phyloP scores from a whole-genome alignment of 1,284 basidiomycete genomes.

The Erythrobasidium hasegawianum region DNA sequence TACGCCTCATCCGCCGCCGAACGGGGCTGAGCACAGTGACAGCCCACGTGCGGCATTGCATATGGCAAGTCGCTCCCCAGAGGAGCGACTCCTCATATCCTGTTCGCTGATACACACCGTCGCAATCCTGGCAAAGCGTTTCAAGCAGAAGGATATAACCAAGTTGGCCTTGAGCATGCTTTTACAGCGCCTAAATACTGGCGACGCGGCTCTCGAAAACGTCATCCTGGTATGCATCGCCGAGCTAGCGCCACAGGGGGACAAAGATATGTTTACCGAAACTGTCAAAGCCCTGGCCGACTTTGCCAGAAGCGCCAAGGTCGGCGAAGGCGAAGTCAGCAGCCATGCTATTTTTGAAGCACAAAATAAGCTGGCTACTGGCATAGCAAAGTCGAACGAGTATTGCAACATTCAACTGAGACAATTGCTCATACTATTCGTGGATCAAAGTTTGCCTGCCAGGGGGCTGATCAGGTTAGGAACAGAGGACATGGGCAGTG shows the following conservation, averaged over 20 bases:
- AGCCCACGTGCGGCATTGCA: background rate
- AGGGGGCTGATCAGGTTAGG: slow-evolving; percentile 27
- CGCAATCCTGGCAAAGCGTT: slow-evolving; percentile 13
- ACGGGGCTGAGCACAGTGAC: slow-evolving; percentile 49
- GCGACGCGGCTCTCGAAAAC: slow-evolving; percentile 6
- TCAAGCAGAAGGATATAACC: slow-evolving; percentile 6
- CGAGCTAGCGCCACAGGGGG: slow-evolving; percentile 4
- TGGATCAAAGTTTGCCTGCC: slow-evolving; percentile 22
- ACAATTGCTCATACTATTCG: slow-evolving; percentile 33
- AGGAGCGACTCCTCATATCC: slow-evolving; percentile 18
- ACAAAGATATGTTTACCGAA: slow-evolving; percentile 16
- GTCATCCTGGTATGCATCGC: slow-evolving; percentile 9
- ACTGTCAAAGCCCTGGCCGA: slow-evolving; percentile 18
- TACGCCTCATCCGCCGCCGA: slow-evolving; percentile 48
- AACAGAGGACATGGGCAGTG: slow-evolving; percentile 2
- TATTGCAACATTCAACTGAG: slow-evolving; percentile 29
- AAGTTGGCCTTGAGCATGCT: slow-evolving; percentile 30
- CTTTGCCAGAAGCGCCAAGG: slow-evolving; percentile 11
- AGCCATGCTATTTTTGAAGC: slow-evolving; percentile 5
- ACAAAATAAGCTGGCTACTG: slow-evolving; percentile 8
- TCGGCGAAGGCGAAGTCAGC: background rate
- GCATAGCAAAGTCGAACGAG: slow-evolving; percentile 14
- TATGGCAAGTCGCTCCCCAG: slow-evolving; percentile 20
- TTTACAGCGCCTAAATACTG: slow-evolving; percentile 10
- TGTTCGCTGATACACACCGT: slow-evolving; percentile 13